These are phyloP conservation scores for Ogataea ganodermae DNA, from an alignment of 805 yeast species.

Conservation along the genomic window DNA sequence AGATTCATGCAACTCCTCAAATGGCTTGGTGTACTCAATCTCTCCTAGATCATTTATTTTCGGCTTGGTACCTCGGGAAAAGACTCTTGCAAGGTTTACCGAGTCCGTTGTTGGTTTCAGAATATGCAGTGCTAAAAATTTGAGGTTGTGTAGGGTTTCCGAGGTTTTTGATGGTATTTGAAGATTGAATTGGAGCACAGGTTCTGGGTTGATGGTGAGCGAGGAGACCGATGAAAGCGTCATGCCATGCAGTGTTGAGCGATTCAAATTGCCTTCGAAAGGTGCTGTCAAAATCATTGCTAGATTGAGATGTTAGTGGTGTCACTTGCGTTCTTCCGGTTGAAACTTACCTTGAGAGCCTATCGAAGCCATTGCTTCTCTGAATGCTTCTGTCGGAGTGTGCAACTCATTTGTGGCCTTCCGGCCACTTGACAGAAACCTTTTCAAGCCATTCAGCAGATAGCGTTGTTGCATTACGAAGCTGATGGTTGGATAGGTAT, in stretches of 20 bases:
- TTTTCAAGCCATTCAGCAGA: not conserved
- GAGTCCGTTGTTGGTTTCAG: constrained; percentile 61
- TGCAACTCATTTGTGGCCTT: not conserved
- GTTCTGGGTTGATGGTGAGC: constrained; percentile 72
- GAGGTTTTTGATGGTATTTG: constrained; percentile 87
- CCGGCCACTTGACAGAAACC: constrained; percentile 20
- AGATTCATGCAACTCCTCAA: constrained; percentile 40
- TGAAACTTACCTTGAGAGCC: constrained; percentile 37
- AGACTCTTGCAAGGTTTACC: constrained; percentile 62
- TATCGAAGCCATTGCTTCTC: constrained; percentile 38
- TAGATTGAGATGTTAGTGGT: constrained; percentile 38
- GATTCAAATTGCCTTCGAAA: constrained; percentile 24
- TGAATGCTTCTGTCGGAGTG: constrained; percentile 31
- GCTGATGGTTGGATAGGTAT: not conserved
- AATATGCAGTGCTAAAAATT: constrained; percentile 71
- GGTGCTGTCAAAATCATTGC: constrained; percentile 63
- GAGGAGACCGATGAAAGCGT: constrained; percentile 88
- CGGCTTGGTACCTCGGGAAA: constrained; percentile 58
- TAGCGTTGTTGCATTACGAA: not conserved
- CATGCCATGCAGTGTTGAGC: constrained; percentile 59
- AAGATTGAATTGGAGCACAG: constrained; percentile 81
- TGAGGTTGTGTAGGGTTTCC: constrained; percentile 54
- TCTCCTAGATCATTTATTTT: constrained; percentile 39
- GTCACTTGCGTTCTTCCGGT: constrained; percentile 37
- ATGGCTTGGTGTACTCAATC: constrained; percentile 52